These are phyloP conservation scores for Trametes cubensis DNA, from an alignment of 768 basidiomycete species.

Conservation along the genomic window DNA sequence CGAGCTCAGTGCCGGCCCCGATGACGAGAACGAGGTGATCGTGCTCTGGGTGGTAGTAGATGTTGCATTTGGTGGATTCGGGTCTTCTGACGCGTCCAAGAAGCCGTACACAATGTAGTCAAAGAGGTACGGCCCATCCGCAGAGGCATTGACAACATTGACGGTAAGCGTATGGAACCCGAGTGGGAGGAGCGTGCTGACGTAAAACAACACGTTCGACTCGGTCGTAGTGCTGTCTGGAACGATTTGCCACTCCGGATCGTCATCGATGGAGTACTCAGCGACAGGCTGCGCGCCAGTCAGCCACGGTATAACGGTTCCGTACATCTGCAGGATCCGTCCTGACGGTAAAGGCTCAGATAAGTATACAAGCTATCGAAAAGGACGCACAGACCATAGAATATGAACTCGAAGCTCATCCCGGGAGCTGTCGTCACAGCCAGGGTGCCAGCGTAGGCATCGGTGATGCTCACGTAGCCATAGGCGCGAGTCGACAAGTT, in stretches of 20 bases:
- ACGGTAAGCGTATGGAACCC: conserved; percentile 5
- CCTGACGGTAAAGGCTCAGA: neutral
- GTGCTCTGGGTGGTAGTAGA: neutral
- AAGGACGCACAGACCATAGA: neutral
- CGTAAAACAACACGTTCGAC: neutral
- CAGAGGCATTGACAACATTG: neutral
- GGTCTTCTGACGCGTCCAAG: neutral
- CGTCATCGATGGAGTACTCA: conserved; percentile 1
- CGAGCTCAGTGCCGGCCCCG: no score
- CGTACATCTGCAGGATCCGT: conserved; percentile 1
- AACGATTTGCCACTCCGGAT: neutral
- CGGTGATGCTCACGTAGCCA: neutral
- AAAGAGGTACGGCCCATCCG: neutral
- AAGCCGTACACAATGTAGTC: conserved; percentile 4
- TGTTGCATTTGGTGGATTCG: neutral
- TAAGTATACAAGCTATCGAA: neutral
- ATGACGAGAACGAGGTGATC: no score
- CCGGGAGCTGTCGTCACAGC: neutral
- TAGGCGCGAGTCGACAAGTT: neutral
- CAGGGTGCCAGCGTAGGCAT: neutral
- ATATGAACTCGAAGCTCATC: conserved; percentile 1
- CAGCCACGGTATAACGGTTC: neutral
- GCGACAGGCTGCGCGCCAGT: neutral
- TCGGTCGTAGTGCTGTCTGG: neutral
- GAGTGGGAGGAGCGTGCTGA: conserved; percentile 5